Conservation (phyloP, 257 asterid genomes). For the Solanum stenotomum region DNA sequence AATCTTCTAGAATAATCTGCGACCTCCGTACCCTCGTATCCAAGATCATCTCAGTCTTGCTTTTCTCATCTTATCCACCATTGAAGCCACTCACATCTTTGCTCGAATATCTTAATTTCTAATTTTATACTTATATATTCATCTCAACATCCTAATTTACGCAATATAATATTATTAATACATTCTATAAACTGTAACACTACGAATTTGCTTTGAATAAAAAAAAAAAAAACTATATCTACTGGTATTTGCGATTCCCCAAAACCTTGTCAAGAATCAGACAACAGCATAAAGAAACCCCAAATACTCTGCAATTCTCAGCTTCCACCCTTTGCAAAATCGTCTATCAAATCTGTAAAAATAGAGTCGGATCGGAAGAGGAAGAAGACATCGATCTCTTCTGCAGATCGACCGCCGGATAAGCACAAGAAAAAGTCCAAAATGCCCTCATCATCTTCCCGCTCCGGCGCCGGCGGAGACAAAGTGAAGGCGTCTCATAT, state of each 20-base stretch:
- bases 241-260: background rate
- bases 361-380: conserved; percentile 82
- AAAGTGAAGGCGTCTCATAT: conserved; percentile 88
- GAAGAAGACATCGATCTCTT: conserved; percentile 37
- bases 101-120: background rate
- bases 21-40: background rate
- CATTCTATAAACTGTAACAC: background rate
- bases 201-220: background rate
- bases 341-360: conserved; percentile 15
- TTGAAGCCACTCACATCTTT: too few relatives aligned
- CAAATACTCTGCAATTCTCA: background rate
- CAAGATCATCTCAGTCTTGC: background rate
- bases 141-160: background rate
- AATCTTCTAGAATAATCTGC: too few relatives aligned
- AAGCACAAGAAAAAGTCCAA: conserved; percentile 50
- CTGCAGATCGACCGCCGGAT: conserved; percentile 40
- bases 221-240: background rate
- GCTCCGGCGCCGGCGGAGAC: conserved; percentile 20
- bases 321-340: background rate
- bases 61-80: background rate
- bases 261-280: background rate
- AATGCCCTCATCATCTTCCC: conserved; percentile 44
- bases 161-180: too few relatives aligned
- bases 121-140: background rate
- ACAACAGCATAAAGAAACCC: background rate